Base-by-base conservation (phyloP, 768 basidiomycete species). In the Calocera viscosa region DNA sequence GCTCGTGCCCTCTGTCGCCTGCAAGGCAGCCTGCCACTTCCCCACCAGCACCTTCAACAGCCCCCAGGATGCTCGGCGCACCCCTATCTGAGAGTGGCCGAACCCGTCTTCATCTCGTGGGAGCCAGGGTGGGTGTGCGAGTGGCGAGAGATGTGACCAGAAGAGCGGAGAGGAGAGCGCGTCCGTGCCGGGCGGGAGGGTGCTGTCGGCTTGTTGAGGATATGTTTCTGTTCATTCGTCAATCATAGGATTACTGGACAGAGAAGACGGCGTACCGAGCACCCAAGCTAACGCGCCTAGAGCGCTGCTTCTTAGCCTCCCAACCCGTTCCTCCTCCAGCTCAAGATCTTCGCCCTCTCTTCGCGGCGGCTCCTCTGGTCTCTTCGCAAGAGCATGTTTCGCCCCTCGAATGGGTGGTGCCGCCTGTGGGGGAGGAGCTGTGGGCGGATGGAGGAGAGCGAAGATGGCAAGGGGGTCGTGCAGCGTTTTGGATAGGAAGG, bases 11-110 rank as follows among this genome's bases (percentile, higher is more conserved):
- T 35, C 39, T 19, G 65, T 53, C 14, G 22, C 64, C 7, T 67
- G 67, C 71, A 35, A 68, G 82, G 85, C 83, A 77, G 83, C 81
- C 65, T 38, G 35, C 35, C 76, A 80, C 28, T 65, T 74, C 47
- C 74, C 74, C n/a, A 83, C 72, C 22, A 86, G 71, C 10, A 75
- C 73, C 66, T 79, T 80, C 12, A 88, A 72, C 8, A 86, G 70
- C 2, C 73, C 71, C 87, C 93, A 95, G 0, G 85, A 83, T 12
- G 86, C 81, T 72, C 85, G 82, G 19, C 93, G 82, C 33, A 92
- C 87, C 41, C 79, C 80, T 1, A 91, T 89, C 70, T 93, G 90
- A 1, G 75, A 79, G 35, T 77, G 78, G 0, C 90, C 90, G 69
- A 88, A 84, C 63, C 77, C 76, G 63, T 80, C 79, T 2, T 76